Base-by-base conservation (phyloP, 305 asterid genomes). In the Fraxinus velutina region DNA sequence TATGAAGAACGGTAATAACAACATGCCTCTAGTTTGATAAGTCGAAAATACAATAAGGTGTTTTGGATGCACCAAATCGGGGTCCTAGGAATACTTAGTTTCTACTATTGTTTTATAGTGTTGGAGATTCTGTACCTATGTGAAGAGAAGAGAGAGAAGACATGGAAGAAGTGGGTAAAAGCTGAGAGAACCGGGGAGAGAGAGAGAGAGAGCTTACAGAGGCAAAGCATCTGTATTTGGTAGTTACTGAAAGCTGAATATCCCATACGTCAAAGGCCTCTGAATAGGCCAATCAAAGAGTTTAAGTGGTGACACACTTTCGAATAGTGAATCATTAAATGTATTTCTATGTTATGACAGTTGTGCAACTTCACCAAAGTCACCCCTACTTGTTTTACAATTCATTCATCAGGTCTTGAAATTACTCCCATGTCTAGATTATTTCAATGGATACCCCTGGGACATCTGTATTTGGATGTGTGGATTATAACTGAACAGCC, bases 261-360 rank as follows among this genome's bases (percentile, higher is more conserved):
- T 78, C 64, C 27, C 60, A 55, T 75, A 34, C 47, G 73, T 73
- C 33, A 62, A 57, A 34, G 82, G 81, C 75, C 76, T 79, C 71
- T 74, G 71, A 82, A 39, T 55, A 37, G 50, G 83, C 78, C 57
- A 76, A 30, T 39, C 72, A 12, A 32, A 80, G 82, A 74, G 73
- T 75, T 36, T 78, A 29, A 42, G 21, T 68, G 55, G 55, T 36
- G 22, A 78, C 78, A 68, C 50, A 74, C 68, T 78, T 62, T 44
- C 1, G 10, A 30, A 24, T 50, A 10, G 1, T 6, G 5, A 24
- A 29, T 68, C 5, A 6, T 22, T 8, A 24, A 24, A 64, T 64
- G 72, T 7, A 24, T 29, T 21, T 12, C 73, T 64, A 64, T 10
- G n/a, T 27, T 64, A 22, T 29, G 39, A 12, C 37, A 4, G n/a